Evolutionary conservation across 306 rosid species (phyloP).

Genomic region (Fragaria ananassa): DNA sequence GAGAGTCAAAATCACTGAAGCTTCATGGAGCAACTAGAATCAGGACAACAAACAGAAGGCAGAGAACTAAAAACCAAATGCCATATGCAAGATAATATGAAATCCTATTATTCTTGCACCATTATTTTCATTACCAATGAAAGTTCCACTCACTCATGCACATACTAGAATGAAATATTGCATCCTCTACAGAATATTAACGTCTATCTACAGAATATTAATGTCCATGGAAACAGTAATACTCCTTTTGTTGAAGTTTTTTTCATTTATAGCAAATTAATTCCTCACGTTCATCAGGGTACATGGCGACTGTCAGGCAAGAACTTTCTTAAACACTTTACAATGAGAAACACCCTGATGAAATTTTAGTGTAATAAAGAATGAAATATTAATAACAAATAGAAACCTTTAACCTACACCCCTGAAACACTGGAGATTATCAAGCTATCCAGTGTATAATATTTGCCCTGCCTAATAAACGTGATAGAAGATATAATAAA

Average conservation of each 20-base stretch:
- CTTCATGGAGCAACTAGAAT: not conserved
- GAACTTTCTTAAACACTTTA: not conserved
- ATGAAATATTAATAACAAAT: not conserved
- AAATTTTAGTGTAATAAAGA: not conserved
- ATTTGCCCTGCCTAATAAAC: not conserved
- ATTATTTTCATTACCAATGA: not conserved
- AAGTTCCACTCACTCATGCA: not conserved
- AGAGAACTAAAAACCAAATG: not conserved
- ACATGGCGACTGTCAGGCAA: not conserved
- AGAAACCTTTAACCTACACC: not conserved
- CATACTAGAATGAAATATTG: not conserved
- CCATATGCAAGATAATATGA: not conserved
- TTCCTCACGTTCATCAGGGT: not conserved
- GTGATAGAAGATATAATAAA: not conserved
- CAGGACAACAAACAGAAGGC: not conserved
- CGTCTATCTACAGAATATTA: not conserved
- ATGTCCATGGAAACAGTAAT: not conserved
- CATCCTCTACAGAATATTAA: not conserved
- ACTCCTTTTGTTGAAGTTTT: not conserved
- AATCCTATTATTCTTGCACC: not conserved
- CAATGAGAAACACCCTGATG: not conserved
- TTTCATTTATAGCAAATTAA: too few species aligned
- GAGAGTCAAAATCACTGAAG: not conserved
- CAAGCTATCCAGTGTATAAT: not conserved
- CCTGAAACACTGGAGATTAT: not conserved